These are phyloP conservation scores for Saccharata proteae DNA, from an alignment of 2,329 filamentous ascomycete species.

Conservation along the genomic window DNA sequence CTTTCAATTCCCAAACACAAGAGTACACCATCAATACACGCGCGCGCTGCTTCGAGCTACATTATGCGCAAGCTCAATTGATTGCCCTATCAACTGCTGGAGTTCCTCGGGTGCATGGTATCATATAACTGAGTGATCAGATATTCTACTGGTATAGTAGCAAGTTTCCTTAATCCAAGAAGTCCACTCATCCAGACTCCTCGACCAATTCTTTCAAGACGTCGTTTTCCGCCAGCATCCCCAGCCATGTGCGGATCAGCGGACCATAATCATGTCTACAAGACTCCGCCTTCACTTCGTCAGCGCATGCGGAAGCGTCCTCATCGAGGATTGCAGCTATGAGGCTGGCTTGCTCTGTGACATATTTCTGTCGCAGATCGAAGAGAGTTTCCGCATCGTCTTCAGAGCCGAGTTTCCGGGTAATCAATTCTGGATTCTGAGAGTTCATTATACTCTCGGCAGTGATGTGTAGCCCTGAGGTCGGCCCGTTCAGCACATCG, in stretches of 20 bases:
- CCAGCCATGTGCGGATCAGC: conserved; percentile 57
- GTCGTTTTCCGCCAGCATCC: conserved; percentile 53
- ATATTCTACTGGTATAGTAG: too few species aligned
- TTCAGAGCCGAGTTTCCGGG: conserved; percentile 12
- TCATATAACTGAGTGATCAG: too few species aligned
- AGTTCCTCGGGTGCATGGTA: too few species aligned
- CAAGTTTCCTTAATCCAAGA: too few species aligned
- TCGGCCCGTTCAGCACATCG: conserved; percentile 11
- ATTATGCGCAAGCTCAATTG: too few species aligned
- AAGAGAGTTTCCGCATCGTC: conserved; percentile 15
- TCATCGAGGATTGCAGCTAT: conserved; percentile 40
- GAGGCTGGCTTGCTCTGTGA: conserved; percentile 30
- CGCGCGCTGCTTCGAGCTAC: too few species aligned
- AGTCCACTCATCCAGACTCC: conserved; percentile 6
- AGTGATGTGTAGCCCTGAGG: conserved; percentile 13
- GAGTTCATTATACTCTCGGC: conserved; percentile 12
- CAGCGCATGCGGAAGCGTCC: conserved; percentile 31
- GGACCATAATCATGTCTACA: conserved; percentile 57
- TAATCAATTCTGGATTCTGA: conserved; percentile 10
- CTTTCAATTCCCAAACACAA: too few species aligned
- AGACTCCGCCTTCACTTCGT: conserved; percentile 41
- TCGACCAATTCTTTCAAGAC: conserved; percentile 5
- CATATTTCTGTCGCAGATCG: conserved; percentile 12
- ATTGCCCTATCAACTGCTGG: too few species aligned
- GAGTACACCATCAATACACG: too few species aligned